Evolutionary conservation across 768 basidiomycete species (phyloP).

Genomic region (Boletus tylopilopsis): DNA sequence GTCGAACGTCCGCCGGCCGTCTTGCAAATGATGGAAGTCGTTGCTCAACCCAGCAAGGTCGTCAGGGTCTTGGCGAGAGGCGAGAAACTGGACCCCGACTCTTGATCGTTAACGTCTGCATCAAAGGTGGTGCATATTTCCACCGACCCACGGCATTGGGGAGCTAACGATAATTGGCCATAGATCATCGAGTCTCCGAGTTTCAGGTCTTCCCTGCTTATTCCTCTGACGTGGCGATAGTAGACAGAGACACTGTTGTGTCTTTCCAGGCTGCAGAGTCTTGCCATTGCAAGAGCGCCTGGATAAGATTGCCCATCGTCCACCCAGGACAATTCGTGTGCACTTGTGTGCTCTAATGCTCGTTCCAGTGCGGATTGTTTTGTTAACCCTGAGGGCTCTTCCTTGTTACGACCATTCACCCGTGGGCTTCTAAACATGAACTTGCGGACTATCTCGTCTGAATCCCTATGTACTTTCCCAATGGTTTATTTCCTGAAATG

Average conservation of each 20-base stretch:
- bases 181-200: conserved; percentile 16
- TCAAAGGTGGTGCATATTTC: conserved; percentile 11
- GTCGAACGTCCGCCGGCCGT: conserved; percentile 78
- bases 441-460: conserved; percentile 27
- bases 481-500: conserved; percentile 3
- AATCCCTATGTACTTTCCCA: conserved; percentile 26
- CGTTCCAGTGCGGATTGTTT: conserved; percentile 19
- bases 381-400: conserved; percentile 18
- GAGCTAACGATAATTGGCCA: background rate
- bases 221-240: conserved; percentile 13
- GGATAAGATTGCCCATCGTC: conserved; percentile 20
- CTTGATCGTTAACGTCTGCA: conserved; percentile 10
- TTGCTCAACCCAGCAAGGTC: conserved; percentile 69
- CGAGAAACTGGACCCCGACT: conserved; percentile 69
- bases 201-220: conserved; percentile 19
- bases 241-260: conserved; percentile 21
- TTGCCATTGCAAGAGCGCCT: conserved; percentile 18
- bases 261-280: conserved; percentile 24
- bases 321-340: conserved; percentile 23
- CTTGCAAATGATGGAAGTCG: conserved; percentile 78
- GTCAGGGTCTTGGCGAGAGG: conserved; percentile 80
- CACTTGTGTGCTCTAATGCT: conserved; percentile 20
- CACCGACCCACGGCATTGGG: background rate
- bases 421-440: conserved; percentile 8
- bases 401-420: conserved; percentile 12